Conservation (phyloP, 176 grass and related monocot species). For the Typha latifolia region DNA sequence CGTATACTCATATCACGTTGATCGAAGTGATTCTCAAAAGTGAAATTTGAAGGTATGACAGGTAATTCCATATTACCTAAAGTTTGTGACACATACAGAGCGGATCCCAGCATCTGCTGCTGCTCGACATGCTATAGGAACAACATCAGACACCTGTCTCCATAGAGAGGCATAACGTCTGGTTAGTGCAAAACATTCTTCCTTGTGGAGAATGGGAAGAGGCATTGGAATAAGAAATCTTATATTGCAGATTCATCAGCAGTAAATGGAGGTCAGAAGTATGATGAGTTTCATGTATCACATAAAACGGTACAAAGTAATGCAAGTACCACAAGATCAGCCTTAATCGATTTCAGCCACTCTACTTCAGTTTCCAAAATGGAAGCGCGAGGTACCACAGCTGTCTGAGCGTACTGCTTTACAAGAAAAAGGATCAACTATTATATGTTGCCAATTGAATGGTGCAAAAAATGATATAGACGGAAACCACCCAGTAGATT, state of each 20-base stretch:
- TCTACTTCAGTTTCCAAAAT: slow-evolving; percentile 84
- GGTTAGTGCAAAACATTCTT: not conserved
- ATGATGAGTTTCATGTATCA: not conserved
- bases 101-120: slow-evolving; percentile 90
- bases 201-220: not conserved
- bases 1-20: not conserved
- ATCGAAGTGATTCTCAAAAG: not conserved
- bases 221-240: not conserved
- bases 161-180: slow-evolving; percentile 3
- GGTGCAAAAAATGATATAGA: no score
- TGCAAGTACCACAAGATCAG: slow-evolving; percentile 68
- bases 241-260: not conserved
- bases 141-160: slow-evolving; percentile 81
- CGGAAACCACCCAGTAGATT: no score
- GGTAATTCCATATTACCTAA: slow-evolving; percentile 38
- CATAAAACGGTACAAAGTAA: not conserved
- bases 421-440: slow-evolving; percentile 4
- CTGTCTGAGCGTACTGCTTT: slow-evolving; percentile 86
- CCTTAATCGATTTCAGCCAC: slow-evolving; percentile 84
- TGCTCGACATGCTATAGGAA: slow-evolving; percentile 80
- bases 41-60: not conserved
- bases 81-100: slow-evolving; percentile 83
- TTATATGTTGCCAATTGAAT: no score
- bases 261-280: no score
- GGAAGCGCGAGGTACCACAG: slow-evolving; percentile 63